Base-by-base conservation (phyloP, 768 basidiomycete genomes). In the Leccinum subgranulosum region DNA sequence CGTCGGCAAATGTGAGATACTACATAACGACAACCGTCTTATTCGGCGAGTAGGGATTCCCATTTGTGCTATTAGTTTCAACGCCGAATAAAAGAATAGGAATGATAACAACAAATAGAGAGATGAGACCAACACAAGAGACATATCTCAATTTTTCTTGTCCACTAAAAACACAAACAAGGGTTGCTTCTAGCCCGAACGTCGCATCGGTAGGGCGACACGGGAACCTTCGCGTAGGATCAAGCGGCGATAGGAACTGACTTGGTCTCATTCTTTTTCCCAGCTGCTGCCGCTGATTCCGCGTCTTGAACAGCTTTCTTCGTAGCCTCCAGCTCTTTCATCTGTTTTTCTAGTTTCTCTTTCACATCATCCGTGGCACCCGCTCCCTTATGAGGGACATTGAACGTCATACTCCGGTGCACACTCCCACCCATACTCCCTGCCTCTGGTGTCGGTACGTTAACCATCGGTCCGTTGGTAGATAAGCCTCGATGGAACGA, bases 401-500 rank as follows among this genome's bases (percentile, higher is more conserved):
- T 90, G 66, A 92, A 92, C 46, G 81, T 84, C 61, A 90, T 75
- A 56, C 85, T 90, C 67, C 79, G 81, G 69, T 92, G 81, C 19
- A 79, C 85, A 64, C 89, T 90, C 15, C 75, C 81, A 23, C 82
- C 80, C 73, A 88, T 87, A 19, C 84, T 80, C 19, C 87, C 88
- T 2, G 86, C 75, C 71, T 84, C 86, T 7, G 88, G 87, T 1
- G 78, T 79, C 6, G 76, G 69, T 1, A 90, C 82, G 53, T 67
- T 87, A 41, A 88, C 84, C 60, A 88, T 62, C 7, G 87, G 85
- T 0, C 82, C 81, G 27, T 74, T 78, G 4, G 81, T 76, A 15
- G 84, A 79, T 27, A 93, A 71, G 0, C 91, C 90, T 21, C 90
- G 86, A 67, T 93, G 89, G 80, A 94, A 94, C 12, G 85, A 76